phyloP scores from a whole-genome alignment of 1,284 basidiomycete genomes.

The Leccinum pachyderme region DNA sequence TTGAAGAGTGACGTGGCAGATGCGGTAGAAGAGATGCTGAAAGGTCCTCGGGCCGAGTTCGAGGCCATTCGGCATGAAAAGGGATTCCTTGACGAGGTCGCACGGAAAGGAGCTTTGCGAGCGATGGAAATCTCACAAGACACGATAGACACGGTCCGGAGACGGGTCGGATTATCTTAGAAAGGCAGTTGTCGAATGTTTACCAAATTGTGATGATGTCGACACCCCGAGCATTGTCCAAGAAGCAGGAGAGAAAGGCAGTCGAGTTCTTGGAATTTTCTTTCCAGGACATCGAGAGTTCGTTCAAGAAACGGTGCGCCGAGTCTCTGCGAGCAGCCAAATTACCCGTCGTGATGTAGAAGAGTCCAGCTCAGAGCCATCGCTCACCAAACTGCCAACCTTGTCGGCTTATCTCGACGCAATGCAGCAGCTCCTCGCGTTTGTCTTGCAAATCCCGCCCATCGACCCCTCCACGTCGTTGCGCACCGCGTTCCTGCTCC shows the following conservation, averaged over 20 bases:
- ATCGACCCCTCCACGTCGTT: slow-evolving; percentile 63
- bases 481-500: slow-evolving; percentile 61
- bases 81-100: slow-evolving; percentile 63
- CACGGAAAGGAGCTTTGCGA: slow-evolving; percentile 59
- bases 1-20: slow-evolving; percentile 77
- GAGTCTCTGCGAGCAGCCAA: not conserved
- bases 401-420: slow-evolving; percentile 55
- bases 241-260: slow-evolving; percentile 60
- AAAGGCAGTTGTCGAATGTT: slow-evolving; percentile 21
- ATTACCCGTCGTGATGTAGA: not conserved
- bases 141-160: slow-evolving; percentile 71
- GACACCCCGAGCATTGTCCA: slow-evolving; percentile 34
- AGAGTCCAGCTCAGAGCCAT: slow-evolving; percentile 48
- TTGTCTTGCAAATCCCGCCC: slow-evolving; percentile 71
- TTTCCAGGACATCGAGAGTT: slow-evolving; percentile 60
- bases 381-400: slow-evolving; percentile 44
- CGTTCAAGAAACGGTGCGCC: slow-evolving; percentile 70
- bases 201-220: not conserved
- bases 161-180: slow-evolving; percentile 58
- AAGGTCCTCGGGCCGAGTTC: slow-evolving; percentile 69
- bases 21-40: slow-evolving; percentile 70
- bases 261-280: slow-evolving; percentile 61
- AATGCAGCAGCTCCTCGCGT: slow-evolving; percentile 50
- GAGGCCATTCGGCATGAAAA: slow-evolving; percentile 60
- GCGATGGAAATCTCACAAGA: slow-evolving; percentile 60